These are phyloP conservation scores for Globisporangium okanoganense DNA, from an alignment of 352 stramenopile species.

Conservation along the genomic window DNA sequence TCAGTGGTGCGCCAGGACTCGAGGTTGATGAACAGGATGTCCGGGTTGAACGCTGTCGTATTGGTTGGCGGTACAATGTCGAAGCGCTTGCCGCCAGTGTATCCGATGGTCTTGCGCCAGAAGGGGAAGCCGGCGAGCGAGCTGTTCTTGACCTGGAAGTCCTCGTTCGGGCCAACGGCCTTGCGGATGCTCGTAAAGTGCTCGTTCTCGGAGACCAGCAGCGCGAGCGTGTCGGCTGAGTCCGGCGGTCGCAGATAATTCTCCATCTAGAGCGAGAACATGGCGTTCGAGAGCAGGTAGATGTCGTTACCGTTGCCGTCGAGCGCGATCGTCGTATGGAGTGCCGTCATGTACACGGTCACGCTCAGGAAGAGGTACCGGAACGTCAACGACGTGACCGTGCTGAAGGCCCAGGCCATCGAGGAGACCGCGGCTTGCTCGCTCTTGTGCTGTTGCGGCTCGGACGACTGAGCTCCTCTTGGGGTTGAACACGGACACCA, in stretches of 20 bases:
- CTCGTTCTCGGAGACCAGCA: conserved; percentile 15
- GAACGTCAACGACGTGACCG: conserved; percentile 27
- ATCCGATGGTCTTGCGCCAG: conserved; percentile 57
- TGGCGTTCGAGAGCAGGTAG: conserved; percentile 65
- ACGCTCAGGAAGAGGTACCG: conserved; percentile 23
- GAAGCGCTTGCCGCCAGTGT: conserved; percentile 42
- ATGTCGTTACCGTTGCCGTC: conserved; percentile 50
- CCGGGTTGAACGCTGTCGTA: conserved; percentile 23
- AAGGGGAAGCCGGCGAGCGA: conserved; percentile 41
- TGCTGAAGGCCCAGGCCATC: conserved; percentile 36
- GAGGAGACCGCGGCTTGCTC: conserved; percentile 11
- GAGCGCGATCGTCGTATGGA: conserved; percentile 40
- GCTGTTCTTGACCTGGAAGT: conserved; percentile 57
- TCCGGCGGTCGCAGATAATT: conserved; percentile 45
- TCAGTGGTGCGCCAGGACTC: conserved; percentile 50
- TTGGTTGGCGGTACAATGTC: conserved; percentile 21
- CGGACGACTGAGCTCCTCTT: conserved; percentile 14
- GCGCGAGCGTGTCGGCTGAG: conserved; percentile 6
- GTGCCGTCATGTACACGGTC: conserved; percentile 23
- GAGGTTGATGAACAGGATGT: conserved; percentile 72
- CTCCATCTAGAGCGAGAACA: conserved; percentile 58
- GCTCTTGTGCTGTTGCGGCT: conserved; percentile 2
- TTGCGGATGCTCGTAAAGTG: conserved; percentile 45
- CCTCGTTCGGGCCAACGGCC: conserved; percentile 36
- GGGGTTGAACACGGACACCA: conserved; percentile 46